A percentile compares a stretch with the other conserved stretches of the same genome.
phyloP scores from a whole-genome alignment of 768 basidiomycete species.

The Astraeus odoratus region DNA sequence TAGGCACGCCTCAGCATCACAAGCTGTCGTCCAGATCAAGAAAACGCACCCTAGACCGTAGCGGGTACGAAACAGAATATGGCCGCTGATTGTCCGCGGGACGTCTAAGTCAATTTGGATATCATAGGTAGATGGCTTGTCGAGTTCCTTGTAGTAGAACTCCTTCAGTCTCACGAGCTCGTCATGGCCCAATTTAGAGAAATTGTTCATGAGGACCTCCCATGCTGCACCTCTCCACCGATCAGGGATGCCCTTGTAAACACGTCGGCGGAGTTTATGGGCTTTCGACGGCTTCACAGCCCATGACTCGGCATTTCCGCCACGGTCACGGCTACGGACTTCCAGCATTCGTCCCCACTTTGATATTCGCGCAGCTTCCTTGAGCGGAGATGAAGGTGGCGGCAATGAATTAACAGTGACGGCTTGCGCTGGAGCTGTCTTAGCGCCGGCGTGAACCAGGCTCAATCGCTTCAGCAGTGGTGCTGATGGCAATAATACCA shows the following conservation, averaged over 20 bases:
- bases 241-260: constrained; percentile 96
- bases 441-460: constrained; percentile 37
- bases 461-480: constrained; percentile 57
- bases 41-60: constrained; percentile 80
- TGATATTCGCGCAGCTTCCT: constrained; percentile 69
- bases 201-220: constrained; percentile 69
- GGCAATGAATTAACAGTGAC: constrained; percentile 43
- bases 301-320: constrained; percentile 77
- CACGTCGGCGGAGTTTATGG: constrained; percentile 62
- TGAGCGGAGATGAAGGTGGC: constrained; percentile 38
- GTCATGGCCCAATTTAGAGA: constrained; percentile 37
- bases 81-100: constrained; percentile 90
- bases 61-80: constrained; percentile 89
- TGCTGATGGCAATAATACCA: constrained; percentile 60
- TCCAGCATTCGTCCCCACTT: constrained; percentile 95
- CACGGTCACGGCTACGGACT: constrained; percentile 59
- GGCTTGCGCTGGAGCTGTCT: constrained; percentile 39
- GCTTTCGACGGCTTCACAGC: constrained; percentile 55
- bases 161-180: constrained; percentile 38
- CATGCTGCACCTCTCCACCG: constrained; percentile 92
- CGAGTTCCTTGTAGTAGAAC: constrained; percentile 58
- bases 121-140: constrained; percentile 83
- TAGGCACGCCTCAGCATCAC: constrained; percentile 25
- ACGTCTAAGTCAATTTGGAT: constrained; percentile 98
- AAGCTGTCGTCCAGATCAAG: background rate